Evolutionary conservation across 2,329 filamentous ascomycete genomes (phyloP).

Genomic region (Aspergillus felis): DNA sequence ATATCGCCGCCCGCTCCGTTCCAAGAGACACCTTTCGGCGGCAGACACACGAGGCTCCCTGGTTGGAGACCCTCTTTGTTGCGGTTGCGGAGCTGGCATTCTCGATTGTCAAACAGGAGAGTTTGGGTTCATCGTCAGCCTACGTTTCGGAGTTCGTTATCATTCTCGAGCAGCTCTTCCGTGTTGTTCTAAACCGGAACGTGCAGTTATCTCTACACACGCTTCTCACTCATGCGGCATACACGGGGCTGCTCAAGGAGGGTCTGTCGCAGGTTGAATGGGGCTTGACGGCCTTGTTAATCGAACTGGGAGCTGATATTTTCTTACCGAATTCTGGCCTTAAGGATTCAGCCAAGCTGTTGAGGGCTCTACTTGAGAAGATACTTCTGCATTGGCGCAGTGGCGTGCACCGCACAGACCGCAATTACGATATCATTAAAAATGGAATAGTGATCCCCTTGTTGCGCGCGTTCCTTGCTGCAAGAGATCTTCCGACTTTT

Average conservation of each 20-base stretch:
- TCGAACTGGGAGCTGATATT: conserved; percentile 41
- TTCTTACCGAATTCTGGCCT: conserved; percentile 44
- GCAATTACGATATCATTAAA: conserved; percentile 34
- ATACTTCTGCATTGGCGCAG: conserved; percentile 31
- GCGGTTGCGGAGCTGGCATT: conserved; percentile 39
- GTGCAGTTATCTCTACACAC: conserved; percentile 39
- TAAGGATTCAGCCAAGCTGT: conserved; percentile 30
- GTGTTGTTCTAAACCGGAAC: conserved; percentile 35
- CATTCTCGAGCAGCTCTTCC: conserved; percentile 37
- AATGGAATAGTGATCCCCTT: conserved; percentile 37
- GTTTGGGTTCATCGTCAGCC: conserved; percentile 6
- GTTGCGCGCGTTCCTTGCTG: conserved; percentile 36
- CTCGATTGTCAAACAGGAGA: conserved; percentile 29
- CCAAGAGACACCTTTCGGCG: conserved; percentile 41
- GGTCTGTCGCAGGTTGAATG: conserved; percentile 34
- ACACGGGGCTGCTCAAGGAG: conserved; percentile 37
- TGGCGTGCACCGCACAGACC: conserved; percentile 8
- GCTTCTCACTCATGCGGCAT: conserved; percentile 38
- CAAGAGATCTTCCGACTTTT: conserved; percentile 39
- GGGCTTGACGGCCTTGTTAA: conserved; percentile 39
- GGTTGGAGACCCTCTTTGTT: conserved; percentile 49
- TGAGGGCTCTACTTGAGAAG: conserved; percentile 35
- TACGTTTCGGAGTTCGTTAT: conserved; percentile 29
- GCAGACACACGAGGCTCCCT: conserved; percentile 45
- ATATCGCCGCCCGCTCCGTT: conserved; percentile 45